Base-by-base conservation (phyloP, 345 rosid genomes). In the Citrus mangshanensis region DNA sequence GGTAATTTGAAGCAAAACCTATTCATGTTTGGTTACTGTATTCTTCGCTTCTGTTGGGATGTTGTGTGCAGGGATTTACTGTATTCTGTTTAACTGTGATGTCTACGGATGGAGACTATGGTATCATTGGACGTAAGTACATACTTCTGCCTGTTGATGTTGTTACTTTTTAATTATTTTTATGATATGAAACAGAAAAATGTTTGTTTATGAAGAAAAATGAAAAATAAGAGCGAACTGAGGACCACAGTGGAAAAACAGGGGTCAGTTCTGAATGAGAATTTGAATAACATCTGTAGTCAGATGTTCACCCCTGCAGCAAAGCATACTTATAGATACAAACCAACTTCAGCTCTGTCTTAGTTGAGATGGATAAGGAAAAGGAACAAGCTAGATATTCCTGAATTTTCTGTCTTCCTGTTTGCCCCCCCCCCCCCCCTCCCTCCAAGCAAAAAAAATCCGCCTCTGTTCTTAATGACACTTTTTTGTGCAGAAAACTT, bases 401-500 rank as follows among this genome's bases (percentile, higher is more conserved):
- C 14, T 46, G 16, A 55, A 68, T 40, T 14, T 74, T 49, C 8
- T 5, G 9, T 35, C 54, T 59, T 49, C 38, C 12, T 22, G 56
- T 54, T 5, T 24, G 5, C 25, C 5, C 9, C 0, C 10, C 10
- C 10, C 1, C 62, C 62, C 0, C 12, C n/a, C n/a, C 13, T 51
- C 9, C 0, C 28, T 19, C 34, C 4, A 32, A 32, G 4, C 5
- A 32, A 32, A 32, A 32, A 32, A 32, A 32, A 32, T 32, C 34
- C 5, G 34, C 34, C 34, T 3, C n/a, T 38, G 16, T 58, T 4
- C 73, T 37, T 49, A n/a, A 2, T 42, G 65, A 30, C 65, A 24
- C 68, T 68, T 56, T 46, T 79, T 42, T 35, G 25, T 86, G 84
- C 89, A 86, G 89, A 86, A 64, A 82, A 86, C 82, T 86, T 80